phyloP scores from a whole-genome alignment of 192 early-diverging fungal species.

The Mortierella antarctica region DNA sequence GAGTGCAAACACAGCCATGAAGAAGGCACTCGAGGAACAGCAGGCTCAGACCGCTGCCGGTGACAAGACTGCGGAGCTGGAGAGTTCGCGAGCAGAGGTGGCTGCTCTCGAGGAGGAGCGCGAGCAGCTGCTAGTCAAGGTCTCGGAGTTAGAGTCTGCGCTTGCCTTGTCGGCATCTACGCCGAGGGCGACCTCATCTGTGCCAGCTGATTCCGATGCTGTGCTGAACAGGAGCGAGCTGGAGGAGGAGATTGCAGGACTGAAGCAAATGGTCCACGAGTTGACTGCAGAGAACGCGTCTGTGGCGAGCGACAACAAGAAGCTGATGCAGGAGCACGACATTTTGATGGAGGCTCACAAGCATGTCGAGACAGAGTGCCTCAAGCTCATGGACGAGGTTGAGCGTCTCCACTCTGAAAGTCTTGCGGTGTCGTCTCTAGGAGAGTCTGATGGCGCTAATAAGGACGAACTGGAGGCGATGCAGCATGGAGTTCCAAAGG shows the following conservation, averaged over 20 bases:
- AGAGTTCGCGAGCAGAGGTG: constrained; percentile 43
- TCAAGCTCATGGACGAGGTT: constrained; percentile 81
- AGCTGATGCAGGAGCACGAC: constrained; percentile 60
- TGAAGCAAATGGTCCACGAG: constrained; percentile 64
- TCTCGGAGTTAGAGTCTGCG: constrained; percentile 35
- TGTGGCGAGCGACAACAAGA: constrained; percentile 61
- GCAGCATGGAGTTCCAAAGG: constrained; percentile 34
- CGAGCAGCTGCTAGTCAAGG: constrained; percentile 58
- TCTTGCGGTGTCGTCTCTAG: constrained; percentile 19
- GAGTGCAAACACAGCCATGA: constrained; percentile 38
- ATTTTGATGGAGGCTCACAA: constrained; percentile 69
- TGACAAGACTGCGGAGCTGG: constrained; percentile 12
- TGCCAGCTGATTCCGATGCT: constrained; percentile 3
- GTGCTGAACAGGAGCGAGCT: constrained; percentile 49
- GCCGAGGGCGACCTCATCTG: constrained; percentile 8
- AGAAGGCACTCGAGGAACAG: constrained; percentile 27
- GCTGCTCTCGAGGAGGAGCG: constrained; percentile 55
- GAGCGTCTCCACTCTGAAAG: constrained; percentile 74
- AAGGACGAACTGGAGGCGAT: constrained; percentile 24
- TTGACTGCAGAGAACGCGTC: constrained; percentile 63
- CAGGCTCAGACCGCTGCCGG: not conserved
- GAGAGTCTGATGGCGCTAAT: constrained; percentile 14
- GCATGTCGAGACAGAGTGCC: constrained; percentile 77
- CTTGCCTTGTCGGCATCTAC: constrained; percentile 26
- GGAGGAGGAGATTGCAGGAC: constrained; percentile 52